Base-by-base conservation (phyloP, 1,139 yeast genomes). In the Geotrichum aggregatum region DNA sequence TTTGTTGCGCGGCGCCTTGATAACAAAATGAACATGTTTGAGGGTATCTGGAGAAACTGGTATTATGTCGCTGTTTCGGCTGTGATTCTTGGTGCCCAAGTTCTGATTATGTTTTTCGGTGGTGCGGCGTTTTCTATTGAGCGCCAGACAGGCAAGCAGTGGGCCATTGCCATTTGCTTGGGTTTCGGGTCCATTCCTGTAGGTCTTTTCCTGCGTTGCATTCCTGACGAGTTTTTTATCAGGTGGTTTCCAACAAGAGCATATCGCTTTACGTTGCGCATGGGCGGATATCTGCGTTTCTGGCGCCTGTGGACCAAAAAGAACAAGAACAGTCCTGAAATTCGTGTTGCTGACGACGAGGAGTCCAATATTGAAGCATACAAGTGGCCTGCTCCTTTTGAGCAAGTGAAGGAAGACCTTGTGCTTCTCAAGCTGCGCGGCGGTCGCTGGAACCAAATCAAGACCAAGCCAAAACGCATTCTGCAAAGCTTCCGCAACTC, bases 51-150 rank as follows among this genome's bases (percentile, higher is more conserved):
- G 70, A 78, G 89, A 68, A 92, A 92, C 68, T 81, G 80, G 76
- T 89, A 87, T 69, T 92, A 92, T 68, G 70, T 91, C 51, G 72
- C 67, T 5, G 89, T 92, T 62, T 81, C 87, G 13, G 59, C 70
- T 2, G 75, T 92, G 49, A 91, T 94, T 68, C 91, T 83, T 40
- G 91, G 84, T 11, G 80, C 83, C 67, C 98, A 94, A 71, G 74
- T 91, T 6, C 69, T 92, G 55, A 91, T 94, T 63, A 91, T 94
- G 98, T 87, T 82, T 71, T 92, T 88, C 58, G 99, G 99, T 51
- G 98, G 98, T 54, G 87, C 94, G 46, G 96, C 98, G 0, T 94
- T 94, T 69, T 80, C 89, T 18, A 77, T 91, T 59, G 81, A 79
- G 2, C 77, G 84, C 58, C 94, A 87, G 69, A 83, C 95, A 0